Evolutionary conservation across 768 basidiomycete genomes (phyloP), one percentile per base, ranked within the genome.

Genomic region (Tricholoma flavovirens): DNA sequence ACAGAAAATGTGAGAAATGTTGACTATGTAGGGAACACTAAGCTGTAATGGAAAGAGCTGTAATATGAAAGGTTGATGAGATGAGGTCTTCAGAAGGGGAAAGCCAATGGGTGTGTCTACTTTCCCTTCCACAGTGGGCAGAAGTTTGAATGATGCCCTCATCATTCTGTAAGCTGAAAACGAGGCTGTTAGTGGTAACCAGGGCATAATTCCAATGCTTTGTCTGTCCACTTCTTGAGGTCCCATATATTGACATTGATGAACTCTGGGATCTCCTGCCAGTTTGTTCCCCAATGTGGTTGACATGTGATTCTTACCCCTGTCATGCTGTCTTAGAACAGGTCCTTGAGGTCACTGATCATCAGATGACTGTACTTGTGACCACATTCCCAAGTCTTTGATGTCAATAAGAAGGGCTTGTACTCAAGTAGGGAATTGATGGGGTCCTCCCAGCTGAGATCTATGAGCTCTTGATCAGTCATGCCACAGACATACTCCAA

Each of bases 151-250:
- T 33, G 33, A 40, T 40, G 38, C 38, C 38, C 38, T n/a, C 38
- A 40, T 40, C 5, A 40, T 40, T n/a, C 38, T 38, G n/a, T 3
- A 38, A 38, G 17, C 5, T 5, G 33, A 38, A 38, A 38, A n/a
- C n/a, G n/a, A n/a, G n/a, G n/a, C n/a, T n/a, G 10, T 38, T 8
- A 38, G 36, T 8, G 33, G 36, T 38, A 38, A n/a, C 14, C 15
- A 5, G 10, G 59, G 42, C 0, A 62, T 54, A 3, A 56, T 55
- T 0, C 64, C 62, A 22, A 56, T 51, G 2, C 62, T 36, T 49
- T 64, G 51, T 4, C 42, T 40, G 24, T 62, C 40, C 40, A 43
- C 40, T 43, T 43, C 19, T 17, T 19, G 14, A 43, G 17, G 19
- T 21, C 5, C 2, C 1, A 1, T 9, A 43, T 43, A 19, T 43